phyloP scores from a whole-genome alignment of 495 filamentous ascomycete genomes.

The Penicillium silybi region DNA sequence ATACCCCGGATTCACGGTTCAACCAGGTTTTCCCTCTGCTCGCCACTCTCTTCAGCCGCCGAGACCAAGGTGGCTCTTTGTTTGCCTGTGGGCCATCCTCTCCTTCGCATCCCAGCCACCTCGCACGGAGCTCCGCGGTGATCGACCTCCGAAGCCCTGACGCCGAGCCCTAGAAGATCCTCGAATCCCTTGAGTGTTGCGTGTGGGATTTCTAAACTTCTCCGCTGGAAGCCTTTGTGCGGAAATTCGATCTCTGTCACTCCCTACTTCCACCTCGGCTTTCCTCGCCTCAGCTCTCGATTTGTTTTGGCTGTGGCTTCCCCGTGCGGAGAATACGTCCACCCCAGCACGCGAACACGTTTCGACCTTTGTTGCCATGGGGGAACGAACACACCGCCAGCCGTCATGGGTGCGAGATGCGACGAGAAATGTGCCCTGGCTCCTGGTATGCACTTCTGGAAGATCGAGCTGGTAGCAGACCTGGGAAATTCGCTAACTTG shows the following conservation, averaged over 20 bases:
- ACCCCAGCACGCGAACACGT: slow-evolving; percentile 9
- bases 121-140: slow-evolving; percentile 18
- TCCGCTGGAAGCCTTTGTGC: not conserved
- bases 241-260: not conserved
- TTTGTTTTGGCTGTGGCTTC: not conserved
- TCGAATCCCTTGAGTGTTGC: slow-evolving; percentile 6
- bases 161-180: slow-evolving; percentile 15
- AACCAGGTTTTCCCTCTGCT: not conserved
- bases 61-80: not conserved
- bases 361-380: slow-evolving; percentile 25
- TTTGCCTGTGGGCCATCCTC: not conserved
- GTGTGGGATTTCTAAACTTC: not conserved
- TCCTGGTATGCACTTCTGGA: slow-evolving; percentile 55
- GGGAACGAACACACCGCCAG: slow-evolving; percentile 33
- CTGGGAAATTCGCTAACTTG: slow-evolving; percentile 16
- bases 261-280: not conserved
- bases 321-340: slow-evolving; percentile 11
- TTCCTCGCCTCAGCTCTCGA: not conserved
- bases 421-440: slow-evolving; percentile 73
- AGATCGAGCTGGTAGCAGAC: not conserved
- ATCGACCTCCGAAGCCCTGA: slow-evolving; percentile 23
- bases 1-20: slow-evolving; percentile 13
- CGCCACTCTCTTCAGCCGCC: not conserved
- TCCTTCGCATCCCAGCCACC: slow-evolving; percentile 12
- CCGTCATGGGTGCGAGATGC: slow-evolving; percentile 56